Percentiles rank a stretch among this genome's conserved stretches.
Conservation (phyloP, 208 protist genomes). For the Naegleria fowleri region DNA sequence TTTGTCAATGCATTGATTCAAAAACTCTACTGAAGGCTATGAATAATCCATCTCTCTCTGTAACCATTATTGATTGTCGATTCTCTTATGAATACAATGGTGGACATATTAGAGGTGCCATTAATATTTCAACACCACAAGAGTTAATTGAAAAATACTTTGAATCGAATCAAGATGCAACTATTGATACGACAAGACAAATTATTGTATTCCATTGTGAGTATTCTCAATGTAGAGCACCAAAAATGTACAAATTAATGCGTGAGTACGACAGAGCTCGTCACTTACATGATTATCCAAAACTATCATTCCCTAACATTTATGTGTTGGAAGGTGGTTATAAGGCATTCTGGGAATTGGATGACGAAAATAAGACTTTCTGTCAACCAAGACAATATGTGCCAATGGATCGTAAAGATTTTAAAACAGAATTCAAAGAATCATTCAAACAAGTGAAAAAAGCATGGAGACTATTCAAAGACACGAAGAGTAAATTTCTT, state of each 20-base stretch:
- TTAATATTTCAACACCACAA: constrained; percentile 40
- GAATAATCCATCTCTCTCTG: neutral
- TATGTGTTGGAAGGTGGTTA: constrained; percentile 47
- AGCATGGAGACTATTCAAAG: neutral
- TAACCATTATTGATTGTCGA: constrained; percentile 47
- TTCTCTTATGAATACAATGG: constrained; percentile 52
- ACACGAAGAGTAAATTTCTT: neutral
- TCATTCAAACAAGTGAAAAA: neutral
- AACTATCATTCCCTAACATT: constrained; percentile 43
- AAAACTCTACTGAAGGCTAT: neutral
- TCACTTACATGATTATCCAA: constrained; percentile 35
- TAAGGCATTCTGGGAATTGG: constrained; percentile 40
- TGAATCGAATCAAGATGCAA: neutral
- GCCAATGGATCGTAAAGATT: neutral
- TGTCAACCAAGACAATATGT: constrained; percentile 12
- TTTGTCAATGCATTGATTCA: neutral
- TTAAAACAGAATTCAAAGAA: neutral
- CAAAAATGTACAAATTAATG: constrained; percentile 37
- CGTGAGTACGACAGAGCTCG: constrained; percentile 19
- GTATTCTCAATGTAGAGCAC: constrained; percentile 46
- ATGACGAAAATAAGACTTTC: neutral
- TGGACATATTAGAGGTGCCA: constrained; percentile 47
- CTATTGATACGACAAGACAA: neutral
- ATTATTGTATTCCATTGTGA: constrained; percentile 52
- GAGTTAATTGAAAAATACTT: constrained; percentile 25